A percentile compares a stretch with the other conserved stretches of the same genome.
phyloP scores from a whole-genome alignment of 495 filamentous ascomycete species.

The Aspergillus cavernicola region DNA sequence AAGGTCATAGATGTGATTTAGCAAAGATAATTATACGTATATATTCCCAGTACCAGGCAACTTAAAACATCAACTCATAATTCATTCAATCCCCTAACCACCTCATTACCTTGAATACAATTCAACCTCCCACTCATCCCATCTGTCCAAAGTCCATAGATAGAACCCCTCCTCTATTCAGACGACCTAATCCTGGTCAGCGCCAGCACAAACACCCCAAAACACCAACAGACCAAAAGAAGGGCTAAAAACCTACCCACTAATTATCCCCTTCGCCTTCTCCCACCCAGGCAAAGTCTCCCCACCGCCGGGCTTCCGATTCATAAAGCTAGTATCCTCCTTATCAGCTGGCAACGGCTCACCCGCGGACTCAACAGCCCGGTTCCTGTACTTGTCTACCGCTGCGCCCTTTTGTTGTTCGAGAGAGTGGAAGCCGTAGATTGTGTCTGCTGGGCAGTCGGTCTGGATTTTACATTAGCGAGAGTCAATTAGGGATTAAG shows the following conservation, averaged over 20 bases:
- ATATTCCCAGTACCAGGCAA: not conserved
- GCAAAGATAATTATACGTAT: not conserved
- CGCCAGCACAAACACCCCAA: not conserved
- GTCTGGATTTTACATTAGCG: slow-evolving; percentile 13
- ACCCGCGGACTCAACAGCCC: slow-evolving; percentile 16
- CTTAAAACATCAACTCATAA: not conserved
- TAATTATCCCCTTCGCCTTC: slow-evolving; percentile 22
- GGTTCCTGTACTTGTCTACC: slow-evolving; percentile 20
- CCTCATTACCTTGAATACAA: not conserved
- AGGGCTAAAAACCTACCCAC: slow-evolving; percentile 24
- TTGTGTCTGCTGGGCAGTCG: slow-evolving; percentile 22
- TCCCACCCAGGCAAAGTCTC: slow-evolving; percentile 35
- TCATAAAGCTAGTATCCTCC: slow-evolving; percentile 40
- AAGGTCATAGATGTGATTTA: too few relatives aligned
- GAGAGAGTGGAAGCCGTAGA: slow-evolving; percentile 29
- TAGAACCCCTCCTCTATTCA: not conserved
- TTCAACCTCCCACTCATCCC: not conserved
- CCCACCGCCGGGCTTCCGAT: slow-evolving; percentile 27
- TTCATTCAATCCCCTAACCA: not conserved
- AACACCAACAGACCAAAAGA: not conserved
- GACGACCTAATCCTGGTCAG: too few relatives aligned
- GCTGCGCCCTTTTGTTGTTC: slow-evolving; percentile 32
- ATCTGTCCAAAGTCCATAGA: too few relatives aligned
- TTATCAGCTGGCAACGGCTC: slow-evolving; percentile 22
- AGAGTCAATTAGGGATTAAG: too few relatives aligned